Percentiles rank a stretch among this genome's conserved stretches.
phyloP scores from a whole-genome alignment of 768 basidiomycete species.

The Suillus tomentosus region DNA sequence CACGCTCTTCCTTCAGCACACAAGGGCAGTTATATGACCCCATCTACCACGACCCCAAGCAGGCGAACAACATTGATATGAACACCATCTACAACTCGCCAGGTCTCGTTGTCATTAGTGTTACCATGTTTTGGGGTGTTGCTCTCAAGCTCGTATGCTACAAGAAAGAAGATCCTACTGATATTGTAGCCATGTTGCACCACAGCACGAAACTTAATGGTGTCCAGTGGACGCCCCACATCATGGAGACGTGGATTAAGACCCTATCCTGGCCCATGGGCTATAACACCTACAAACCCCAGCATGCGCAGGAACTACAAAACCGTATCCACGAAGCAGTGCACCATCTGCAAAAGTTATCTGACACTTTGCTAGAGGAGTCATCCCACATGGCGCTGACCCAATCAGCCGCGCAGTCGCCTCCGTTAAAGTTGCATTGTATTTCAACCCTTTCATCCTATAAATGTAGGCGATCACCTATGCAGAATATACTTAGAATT shows the following conservation, averaged over 20 bases:
- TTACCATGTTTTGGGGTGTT: no score
- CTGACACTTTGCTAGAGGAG: slow-evolving; percentile 19
- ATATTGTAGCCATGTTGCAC: slow-evolving; percentile 63
- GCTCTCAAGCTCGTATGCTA: no score
- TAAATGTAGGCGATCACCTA: no score
- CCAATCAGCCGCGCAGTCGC: background rate
- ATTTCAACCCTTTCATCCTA: no score
- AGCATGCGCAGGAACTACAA: slow-evolving; percentile 46
- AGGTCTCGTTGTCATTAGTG: no score
- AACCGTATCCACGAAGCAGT: slow-evolving; percentile 59
- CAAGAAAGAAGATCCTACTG: no score
- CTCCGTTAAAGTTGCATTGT: background rate
- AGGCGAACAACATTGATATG: no score
- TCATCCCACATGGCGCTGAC: background rate
- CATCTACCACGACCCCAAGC: no score
- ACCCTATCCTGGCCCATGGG: slow-evolving; percentile 66
- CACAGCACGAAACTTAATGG: slow-evolving; percentile 56
- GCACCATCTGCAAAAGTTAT: slow-evolving; percentile 20
- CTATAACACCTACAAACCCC: slow-evolving; percentile 49
- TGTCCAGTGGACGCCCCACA: slow-evolving; percentile 56
- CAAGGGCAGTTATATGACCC: no score
- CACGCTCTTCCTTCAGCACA: no score
- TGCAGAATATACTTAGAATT: no score
- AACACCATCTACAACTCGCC: no score
- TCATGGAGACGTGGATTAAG: slow-evolving; percentile 61